Conservation (phyloP, 2,329 filamentous ascomycete genomes). For the Fusarium sp. region DNA sequence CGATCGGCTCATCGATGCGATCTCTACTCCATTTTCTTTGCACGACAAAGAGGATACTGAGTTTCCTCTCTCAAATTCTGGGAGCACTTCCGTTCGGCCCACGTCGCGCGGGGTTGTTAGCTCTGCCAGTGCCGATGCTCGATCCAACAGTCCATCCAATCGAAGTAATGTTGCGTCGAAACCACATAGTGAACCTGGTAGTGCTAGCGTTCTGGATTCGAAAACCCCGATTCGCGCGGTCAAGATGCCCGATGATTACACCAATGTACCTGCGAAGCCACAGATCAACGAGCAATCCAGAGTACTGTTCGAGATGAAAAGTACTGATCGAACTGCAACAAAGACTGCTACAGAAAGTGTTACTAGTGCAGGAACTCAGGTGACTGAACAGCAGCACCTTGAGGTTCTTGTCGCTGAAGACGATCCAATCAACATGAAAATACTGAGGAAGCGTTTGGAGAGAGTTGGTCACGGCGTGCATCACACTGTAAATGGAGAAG, state of each 20-base stretch:
- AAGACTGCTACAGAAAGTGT: conserved; percentile 43
- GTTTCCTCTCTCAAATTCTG: conserved; percentile 45
- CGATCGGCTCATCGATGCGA: conserved; percentile 78
- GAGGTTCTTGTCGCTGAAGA: conserved; percentile 86
- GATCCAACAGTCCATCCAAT: conserved; percentile 29
- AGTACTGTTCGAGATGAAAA: conserved; percentile 57
- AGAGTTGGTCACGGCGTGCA: conserved; percentile 79
- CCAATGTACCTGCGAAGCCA: conserved; percentile 50
- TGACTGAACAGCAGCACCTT: conserved; percentile 54
- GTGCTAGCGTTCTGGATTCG: conserved; percentile 57
- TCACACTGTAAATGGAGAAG: conserved; percentile 85
- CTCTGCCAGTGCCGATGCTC: conserved; percentile 15
- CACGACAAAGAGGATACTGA: conserved; percentile 54
- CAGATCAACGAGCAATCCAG: conserved; percentile 52
- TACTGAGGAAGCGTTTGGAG: conserved; percentile 83
- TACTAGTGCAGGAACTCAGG: conserved; percentile 39
- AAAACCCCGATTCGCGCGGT: conserved; percentile 63
- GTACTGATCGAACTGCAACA: conserved; percentile 16
- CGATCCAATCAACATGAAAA: conserved; percentile 87
- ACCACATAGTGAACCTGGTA: conserved; percentile 50
- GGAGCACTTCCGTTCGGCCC: conserved; percentile 23
- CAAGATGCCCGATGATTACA: conserved; percentile 63
- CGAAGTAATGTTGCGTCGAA: conserved; percentile 33
- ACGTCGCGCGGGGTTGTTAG: conserved; percentile 12
- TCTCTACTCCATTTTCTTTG: conserved; percentile 69